Conservation (phyloP, 192 early-diverging fungal genomes). For the Allomyces macrogynus region DNA sequence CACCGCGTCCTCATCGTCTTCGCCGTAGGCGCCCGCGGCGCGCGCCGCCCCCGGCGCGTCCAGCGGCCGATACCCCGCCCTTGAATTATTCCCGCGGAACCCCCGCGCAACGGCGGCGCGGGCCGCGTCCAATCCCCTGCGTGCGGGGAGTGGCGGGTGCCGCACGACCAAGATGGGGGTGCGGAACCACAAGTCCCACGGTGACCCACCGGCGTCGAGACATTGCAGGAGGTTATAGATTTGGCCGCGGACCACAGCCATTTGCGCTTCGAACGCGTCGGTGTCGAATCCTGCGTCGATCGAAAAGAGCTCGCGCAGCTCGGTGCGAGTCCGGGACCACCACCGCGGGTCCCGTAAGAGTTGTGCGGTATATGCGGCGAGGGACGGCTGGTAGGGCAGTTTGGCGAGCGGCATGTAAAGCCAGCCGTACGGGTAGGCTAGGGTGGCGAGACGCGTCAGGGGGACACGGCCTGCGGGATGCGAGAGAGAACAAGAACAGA, state of each 20-base stretch:
- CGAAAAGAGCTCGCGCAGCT: constrained; percentile 39
- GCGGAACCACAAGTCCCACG: background rate
- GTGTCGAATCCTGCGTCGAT: constrained; percentile 60
- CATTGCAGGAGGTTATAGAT: background rate
- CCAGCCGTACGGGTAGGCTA: constrained; percentile 79
- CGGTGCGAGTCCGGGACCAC: constrained; percentile 58
- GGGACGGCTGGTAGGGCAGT: constrained; percentile 47
- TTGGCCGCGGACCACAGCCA: constrained; percentile 14
- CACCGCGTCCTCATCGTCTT: too few species aligned
- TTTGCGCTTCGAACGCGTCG: constrained; percentile 60
- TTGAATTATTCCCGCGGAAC: too few species aligned
- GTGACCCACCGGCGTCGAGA: background rate
- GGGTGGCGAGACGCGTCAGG: too few species aligned
- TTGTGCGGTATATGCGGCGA: constrained; percentile 40
- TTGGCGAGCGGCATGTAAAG: constrained; percentile 42
- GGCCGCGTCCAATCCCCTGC: too few species aligned
- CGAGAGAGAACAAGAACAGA: too few species aligned
- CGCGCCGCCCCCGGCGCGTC: too few species aligned
- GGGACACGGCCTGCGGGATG: too few species aligned
- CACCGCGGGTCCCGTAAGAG: constrained; percentile 45
- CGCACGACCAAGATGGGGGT: background rate
- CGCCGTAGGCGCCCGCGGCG: too few species aligned
- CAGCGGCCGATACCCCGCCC: too few species aligned
- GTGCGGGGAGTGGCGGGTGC: background rate
- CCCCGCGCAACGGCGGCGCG: too few species aligned